A percentile compares a stretch with the other conserved stretches of the same genome.
These are phyloP conservation scores for Strigomonas galati DNA, from an alignment of 208 protist species.

Conservation along the genomic window DNA sequence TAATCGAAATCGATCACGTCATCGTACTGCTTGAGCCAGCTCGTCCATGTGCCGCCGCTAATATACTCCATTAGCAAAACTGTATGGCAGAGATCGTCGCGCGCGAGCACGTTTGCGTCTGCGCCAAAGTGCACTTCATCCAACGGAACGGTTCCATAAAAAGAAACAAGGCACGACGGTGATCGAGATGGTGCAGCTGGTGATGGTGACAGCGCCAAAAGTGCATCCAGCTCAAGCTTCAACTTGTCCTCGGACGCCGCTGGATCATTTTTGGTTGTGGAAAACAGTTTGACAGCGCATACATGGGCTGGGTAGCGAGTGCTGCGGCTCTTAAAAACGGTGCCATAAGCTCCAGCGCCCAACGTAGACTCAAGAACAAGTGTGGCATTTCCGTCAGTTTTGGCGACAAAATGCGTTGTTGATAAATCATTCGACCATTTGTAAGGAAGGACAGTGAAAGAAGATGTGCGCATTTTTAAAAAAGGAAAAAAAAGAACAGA, in stretches of 20 bases:
- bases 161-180: not conserved
- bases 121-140: not conserved
- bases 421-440: not conserved
- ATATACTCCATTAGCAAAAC: not conserved
- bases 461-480: not conserved
- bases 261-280: not conserved
- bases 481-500: not conserved
- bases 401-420: no score
- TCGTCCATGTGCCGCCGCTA: not conserved
- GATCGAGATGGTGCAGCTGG: not conserved
- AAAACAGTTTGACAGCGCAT: constrained; percentile 2
- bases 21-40: not conserved
- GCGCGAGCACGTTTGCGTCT: not conserved
- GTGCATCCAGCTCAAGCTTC: not conserved
- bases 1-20: not conserved
- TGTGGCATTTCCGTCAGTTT: not conserved
- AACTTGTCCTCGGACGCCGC: not conserved
- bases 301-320: not conserved
- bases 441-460: not conserved
- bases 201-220: not conserved
- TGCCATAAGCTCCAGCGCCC: not conserved
- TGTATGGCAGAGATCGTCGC: not conserved
- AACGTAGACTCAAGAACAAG: not conserved
- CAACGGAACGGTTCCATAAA: not conserved
- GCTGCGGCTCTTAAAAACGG: not conserved